phyloP scores from a whole-genome alignment of 2,329 filamentous ascomycete species.

The Exserohilum turcica region DNA sequence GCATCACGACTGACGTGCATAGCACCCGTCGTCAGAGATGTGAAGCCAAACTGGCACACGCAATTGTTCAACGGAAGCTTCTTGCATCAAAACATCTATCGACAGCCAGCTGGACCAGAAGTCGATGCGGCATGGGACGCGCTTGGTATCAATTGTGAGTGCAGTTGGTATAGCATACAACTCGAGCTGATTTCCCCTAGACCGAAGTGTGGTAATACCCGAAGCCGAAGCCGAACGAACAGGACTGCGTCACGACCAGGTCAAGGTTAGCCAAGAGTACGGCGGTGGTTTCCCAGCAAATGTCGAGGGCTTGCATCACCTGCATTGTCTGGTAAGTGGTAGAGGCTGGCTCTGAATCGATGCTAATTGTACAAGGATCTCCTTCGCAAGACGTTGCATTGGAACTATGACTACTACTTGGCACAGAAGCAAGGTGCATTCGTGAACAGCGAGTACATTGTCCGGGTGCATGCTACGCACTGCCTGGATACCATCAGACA shows the following conservation, averaged over 20 bases:
- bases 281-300: slow-evolving; percentile 66
- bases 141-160: slow-evolving; percentile 58
- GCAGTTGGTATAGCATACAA: slow-evolving; percentile 9
- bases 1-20: background rate
- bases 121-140: slow-evolving; percentile 64
- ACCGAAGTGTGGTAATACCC: slow-evolving; percentile 54
- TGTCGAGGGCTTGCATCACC: slow-evolving; percentile 61
- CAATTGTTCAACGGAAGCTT: slow-evolving; percentile 63
- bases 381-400: slow-evolving; percentile 62
- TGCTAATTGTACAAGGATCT: slow-evolving; percentile 55
- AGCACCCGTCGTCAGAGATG: slow-evolving; percentile 47
- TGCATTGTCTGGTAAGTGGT: slow-evolving; percentile 61
- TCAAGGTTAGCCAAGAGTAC: slow-evolving; percentile 60
- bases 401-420: slow-evolving; percentile 65
- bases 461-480: slow-evolving; percentile 62
- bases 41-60: slow-evolving; percentile 50
- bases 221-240: slow-evolving; percentile 55
- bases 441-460: slow-evolving; percentile 59
- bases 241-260: slow-evolving; percentile 60
- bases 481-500: slow-evolving; percentile 67
- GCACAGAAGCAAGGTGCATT: slow-evolving; percentile 59
- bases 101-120: slow-evolving; percentile 55
- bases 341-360: background rate
- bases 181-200: slow-evolving; percentile 16
- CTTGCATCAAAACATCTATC: slow-evolving; percentile 60